phyloP scores from a whole-genome alignment of 78 protist species.

The Thecamonas trahens region DNA sequence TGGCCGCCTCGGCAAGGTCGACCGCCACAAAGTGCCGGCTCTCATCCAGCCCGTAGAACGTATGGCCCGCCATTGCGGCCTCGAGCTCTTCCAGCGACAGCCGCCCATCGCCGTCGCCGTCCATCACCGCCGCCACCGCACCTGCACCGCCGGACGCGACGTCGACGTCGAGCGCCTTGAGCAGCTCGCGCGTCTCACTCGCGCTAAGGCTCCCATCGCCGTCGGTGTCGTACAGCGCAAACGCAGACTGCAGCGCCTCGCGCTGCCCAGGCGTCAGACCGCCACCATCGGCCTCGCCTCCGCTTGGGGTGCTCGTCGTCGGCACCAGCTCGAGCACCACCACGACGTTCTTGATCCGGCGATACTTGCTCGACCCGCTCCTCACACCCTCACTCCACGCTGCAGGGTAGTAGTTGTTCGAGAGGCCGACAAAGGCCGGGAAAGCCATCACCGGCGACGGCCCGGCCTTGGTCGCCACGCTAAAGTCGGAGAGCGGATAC shows the following conservation, averaged over 20 bases:
- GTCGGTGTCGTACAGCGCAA: no score
- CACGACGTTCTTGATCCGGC: constrained; percentile 43
- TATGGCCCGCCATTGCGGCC: background rate
- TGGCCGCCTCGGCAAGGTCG: constrained; percentile 61
- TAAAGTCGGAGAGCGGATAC: constrained; percentile 16
- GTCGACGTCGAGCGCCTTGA: no score
- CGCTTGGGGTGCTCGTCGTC: no score
- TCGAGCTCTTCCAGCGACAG: no score
- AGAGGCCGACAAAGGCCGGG: constrained; percentile 13
- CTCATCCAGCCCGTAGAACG: background rate
- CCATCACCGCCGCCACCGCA: no score
- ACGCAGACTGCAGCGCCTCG: no score
- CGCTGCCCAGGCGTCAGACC: no score
- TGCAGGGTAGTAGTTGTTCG: constrained; percentile 38
- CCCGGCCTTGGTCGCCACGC: background rate
- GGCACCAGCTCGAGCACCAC: constrained; percentile 30
- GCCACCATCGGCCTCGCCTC: no score
- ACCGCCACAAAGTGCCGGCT: constrained; percentile 14
- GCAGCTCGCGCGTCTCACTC: no score
- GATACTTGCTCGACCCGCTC: constrained; percentile 6
- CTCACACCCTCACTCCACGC: constrained; percentile 40
- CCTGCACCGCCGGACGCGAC: no score
- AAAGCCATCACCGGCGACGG: constrained; percentile 7
- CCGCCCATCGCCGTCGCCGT: no score
- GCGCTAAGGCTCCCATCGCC: no score